Evolutionary conservation across 139 green algal species (phyloP).

Genomic region (Picochlorum costavermella): DNA sequence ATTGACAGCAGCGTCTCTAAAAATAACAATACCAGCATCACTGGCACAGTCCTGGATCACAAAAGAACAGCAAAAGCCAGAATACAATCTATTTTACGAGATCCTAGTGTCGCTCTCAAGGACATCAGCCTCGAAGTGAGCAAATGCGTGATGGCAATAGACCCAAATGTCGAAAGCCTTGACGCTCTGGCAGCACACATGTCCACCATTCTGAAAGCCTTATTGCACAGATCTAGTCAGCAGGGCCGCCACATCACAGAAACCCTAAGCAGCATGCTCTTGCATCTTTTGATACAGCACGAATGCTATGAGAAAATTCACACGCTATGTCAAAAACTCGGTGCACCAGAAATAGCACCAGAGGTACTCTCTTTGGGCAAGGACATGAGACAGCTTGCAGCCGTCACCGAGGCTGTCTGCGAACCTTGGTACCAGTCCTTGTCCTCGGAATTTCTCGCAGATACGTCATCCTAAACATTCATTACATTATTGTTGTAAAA

Average conservation of each 20-base stretch:
- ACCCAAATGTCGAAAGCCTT: not conserved
- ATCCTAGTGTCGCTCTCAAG: constrained; percentile 47
- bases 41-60: not conserved
- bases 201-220: not conserved
- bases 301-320: too few relatives aligned
- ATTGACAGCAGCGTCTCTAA: constrained; percentile 28
- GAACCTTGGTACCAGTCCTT: constrained; percentile 12
- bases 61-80: constrained; percentile 25
- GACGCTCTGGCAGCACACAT: not conserved
- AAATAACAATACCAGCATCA: not conserved
- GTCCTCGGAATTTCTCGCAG: not conserved
- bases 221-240: not conserved
- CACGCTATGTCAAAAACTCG: not conserved
- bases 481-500: too few relatives aligned
- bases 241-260: not conserved
- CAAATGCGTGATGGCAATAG: not conserved
- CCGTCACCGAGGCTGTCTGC: constrained; percentile 41
- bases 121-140: not conserved
- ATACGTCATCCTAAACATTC: not conserved
- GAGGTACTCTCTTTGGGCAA: constrained; percentile 43
- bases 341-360: not conserved
- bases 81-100: constrained; percentile 48
- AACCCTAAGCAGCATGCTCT: not conserved
- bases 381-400: constrained; percentile 26
- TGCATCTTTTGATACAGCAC: too few relatives aligned